Conservation (phyloP, 1,139 yeast genomes). For the Candida smagusa region DNA sequence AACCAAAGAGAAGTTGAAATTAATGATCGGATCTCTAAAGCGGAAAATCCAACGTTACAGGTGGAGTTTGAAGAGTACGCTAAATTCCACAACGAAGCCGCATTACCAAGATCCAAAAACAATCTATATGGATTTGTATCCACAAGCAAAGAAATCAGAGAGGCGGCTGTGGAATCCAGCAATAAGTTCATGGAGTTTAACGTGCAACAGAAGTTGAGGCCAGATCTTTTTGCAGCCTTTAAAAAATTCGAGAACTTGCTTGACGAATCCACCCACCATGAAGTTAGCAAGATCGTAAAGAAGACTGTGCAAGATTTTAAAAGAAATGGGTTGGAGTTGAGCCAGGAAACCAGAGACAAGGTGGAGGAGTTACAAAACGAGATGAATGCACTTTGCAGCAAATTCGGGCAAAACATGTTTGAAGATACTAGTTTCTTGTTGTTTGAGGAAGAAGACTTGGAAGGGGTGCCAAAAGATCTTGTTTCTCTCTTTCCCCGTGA, state of each 20-base stretch:
- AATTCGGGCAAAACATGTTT: slow-evolving; percentile 63
- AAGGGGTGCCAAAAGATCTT: slow-evolving; percentile 69
- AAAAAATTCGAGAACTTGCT: slow-evolving; percentile 45
- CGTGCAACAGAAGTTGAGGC: slow-evolving; percentile 65
- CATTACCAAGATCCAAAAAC: slow-evolving; percentile 45
- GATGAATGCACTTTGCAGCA: slow-evolving; percentile 53
- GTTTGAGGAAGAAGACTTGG: slow-evolving; percentile 63
- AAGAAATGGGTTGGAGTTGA: slow-evolving; percentile 66
- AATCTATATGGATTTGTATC: slow-evolving; percentile 72
- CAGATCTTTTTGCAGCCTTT: slow-evolving; percentile 62
- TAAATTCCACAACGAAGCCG: slow-evolving; percentile 44
- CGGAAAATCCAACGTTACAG: slow-evolving; percentile 52
- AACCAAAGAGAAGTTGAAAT: slow-evolving; percentile 18
- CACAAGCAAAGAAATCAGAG: slow-evolving; percentile 56
- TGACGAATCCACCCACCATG: slow-evolving; percentile 35
- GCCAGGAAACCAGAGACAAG: slow-evolving; percentile 50
- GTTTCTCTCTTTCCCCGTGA: slow-evolving; percentile 53
- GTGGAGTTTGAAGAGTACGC: slow-evolving; percentile 53
- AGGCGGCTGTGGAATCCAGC: slow-evolving; percentile 65
- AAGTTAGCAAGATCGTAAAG: slow-evolving; percentile 53
- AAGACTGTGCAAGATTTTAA: slow-evolving; percentile 55
- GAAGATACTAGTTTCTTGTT: slow-evolving; percentile 63
- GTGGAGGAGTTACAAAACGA: slow-evolving; percentile 57
- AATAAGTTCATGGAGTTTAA: slow-evolving; percentile 51
- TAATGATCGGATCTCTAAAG: slow-evolving; percentile 53